Percentiles rank a stretch among this genome's conserved stretches.
Evolutionary conservation across 306 rosid species (phyloP).

Genomic region (Cucurbita ficifolia): DNA sequence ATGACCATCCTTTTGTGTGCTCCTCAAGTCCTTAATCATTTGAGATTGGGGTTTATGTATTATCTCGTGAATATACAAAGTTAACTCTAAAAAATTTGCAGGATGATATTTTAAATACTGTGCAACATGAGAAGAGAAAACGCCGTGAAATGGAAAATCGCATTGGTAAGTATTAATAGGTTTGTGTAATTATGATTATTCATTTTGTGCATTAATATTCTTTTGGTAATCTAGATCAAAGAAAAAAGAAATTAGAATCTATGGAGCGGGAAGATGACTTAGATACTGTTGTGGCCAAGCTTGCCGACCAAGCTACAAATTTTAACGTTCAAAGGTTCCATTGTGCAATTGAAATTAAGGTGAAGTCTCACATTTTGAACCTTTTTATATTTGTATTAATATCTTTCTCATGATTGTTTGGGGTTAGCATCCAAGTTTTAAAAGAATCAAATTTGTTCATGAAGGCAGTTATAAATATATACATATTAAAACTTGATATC

Average conservation of each 20-base stretch:
- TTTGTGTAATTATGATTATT: background rate
- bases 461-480: background rate
- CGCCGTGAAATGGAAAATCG: slow-evolving; percentile 26
- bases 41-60: background rate
- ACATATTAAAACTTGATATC: background rate
- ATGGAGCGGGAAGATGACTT: slow-evolving; percentile 43
- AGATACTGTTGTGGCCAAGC: slow-evolving; percentile 45
- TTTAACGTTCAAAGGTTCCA: slow-evolving; percentile 37
- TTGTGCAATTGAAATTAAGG: slow-evolving; percentile 59
- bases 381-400: background rate
- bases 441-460: background rate
- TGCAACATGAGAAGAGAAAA: slow-evolving; percentile 31
- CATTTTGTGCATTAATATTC: slow-evolving; percentile 5
- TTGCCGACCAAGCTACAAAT: slow-evolving; percentile 45
- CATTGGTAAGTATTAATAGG: slow-evolving; percentile 33
- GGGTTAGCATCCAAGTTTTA: background rate
- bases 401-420: background rate
- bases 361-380: slow-evolving; percentile 10
- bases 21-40: background rate
- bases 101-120: slow-evolving; percentile 38
- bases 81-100: slow-evolving; percentile 12
- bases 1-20: background rate
- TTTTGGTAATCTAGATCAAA: slow-evolving; percentile 43
- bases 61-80: background rate
- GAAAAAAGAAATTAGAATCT: slow-evolving; percentile 33